These are phyloP conservation scores for Pleurotus djamor DNA, from an alignment of 768 basidiomycete species.

Conservation along the genomic window DNA sequence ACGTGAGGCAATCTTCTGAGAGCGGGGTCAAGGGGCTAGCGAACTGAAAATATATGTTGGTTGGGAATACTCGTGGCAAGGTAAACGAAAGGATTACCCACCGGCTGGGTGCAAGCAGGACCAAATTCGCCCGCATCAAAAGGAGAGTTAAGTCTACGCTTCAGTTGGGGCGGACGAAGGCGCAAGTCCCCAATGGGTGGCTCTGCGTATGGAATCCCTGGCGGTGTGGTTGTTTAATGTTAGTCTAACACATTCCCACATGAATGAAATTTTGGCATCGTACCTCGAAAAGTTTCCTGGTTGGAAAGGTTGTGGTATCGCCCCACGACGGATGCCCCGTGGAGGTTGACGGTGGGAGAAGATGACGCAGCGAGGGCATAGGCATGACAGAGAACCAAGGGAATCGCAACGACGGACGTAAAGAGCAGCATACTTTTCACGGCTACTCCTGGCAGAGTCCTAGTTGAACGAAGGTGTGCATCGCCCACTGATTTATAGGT, in stretches of 20 bases:
- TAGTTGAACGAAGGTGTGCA: too few relatives aligned
- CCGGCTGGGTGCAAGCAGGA: slow-evolving; percentile 19
- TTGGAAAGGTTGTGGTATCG: background rate
- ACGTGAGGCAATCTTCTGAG: slow-evolving; percentile 43
- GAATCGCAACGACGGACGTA: too few relatives aligned
- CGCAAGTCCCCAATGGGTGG: background rate
- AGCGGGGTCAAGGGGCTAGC: background rate
- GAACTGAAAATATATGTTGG: too few relatives aligned
- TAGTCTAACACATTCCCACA: background rate
- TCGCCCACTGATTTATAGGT: too few relatives aligned
- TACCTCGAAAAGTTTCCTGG: slow-evolving; percentile 3
- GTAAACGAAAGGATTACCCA: too few relatives aligned
- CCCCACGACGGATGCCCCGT: background rate
- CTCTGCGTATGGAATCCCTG: background rate
- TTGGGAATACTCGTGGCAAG: too few relatives aligned
- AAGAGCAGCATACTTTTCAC: too few relatives aligned
- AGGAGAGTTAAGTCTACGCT: background rate
- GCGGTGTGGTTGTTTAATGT: background rate
- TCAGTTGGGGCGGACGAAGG: background rate
- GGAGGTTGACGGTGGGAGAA: background rate
- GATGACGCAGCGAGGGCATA: too few relatives aligned
- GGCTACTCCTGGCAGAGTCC: too few relatives aligned
- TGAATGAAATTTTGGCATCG: background rate
- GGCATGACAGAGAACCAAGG: background rate
- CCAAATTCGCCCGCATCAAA: slow-evolving; percentile 23